Base-by-base conservation (phyloP, 23 red algal genomes). In the Gracilariopsis chorda region DNA sequence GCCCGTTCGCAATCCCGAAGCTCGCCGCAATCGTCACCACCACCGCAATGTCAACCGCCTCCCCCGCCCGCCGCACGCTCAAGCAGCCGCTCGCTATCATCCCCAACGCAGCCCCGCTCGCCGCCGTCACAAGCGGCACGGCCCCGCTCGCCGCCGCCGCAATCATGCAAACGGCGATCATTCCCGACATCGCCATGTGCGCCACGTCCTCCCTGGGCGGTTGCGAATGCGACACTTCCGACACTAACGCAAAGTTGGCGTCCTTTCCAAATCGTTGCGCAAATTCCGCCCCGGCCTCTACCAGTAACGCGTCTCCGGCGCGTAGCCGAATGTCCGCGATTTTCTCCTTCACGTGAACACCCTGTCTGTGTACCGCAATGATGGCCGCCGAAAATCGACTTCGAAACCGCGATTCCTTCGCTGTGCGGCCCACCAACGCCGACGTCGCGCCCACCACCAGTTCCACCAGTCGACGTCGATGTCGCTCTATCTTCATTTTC, bases 61-160 rank as follows among this genome's bases (percentile, higher is more conserved):
- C 44, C n/a, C 48, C 81, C 1, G 82, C 91, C 48, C 88, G 73
- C 43, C 51, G 36, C 21, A 77, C 39, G 25, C 63, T 78, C 64
- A 94, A 61, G 73, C 91, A 94, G 7, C 91, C 80, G 13, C 77
- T 94, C n/a, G 53, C 56, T 27, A 94, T 74, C 91, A 94, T 94
- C 41, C 55, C 35, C 0, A 94, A 29, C 24, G 82, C 70, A 11
- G 70, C 79, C 29, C 51, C 27, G 23, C 67, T 80, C 10, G 91
- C 91, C 0, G 80, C 70, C 35, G 67, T 71, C 16, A 94, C 17
- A 9, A 94, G 51, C 29, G 79, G 67, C 53, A 82, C 51, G 2
- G 83, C 5, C 17, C 49, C 83, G 7, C 42, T 64, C 2, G 82
- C 59, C 20, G 80, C 91, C 32, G 81, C 10, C 0, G 34, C 52